Evolutionary conservation across 2,329 filamentous ascomycete species (phyloP), one percentile per base, ranked within the genome.

Genomic region (Sclerotinia nivalis): DNA sequence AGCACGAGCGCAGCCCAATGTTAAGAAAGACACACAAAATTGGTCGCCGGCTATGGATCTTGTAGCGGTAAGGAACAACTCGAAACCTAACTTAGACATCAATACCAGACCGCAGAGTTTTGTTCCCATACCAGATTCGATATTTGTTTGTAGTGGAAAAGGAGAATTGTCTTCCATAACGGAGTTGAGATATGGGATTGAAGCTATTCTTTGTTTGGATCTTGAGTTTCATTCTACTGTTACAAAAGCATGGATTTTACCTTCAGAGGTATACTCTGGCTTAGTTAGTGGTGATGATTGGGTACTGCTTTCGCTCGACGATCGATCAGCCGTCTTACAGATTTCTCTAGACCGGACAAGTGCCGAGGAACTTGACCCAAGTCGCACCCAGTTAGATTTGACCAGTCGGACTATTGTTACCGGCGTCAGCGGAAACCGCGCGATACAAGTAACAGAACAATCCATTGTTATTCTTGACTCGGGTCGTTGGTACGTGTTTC

Each of bases 151-250:
- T 56, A 89, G 89, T 28, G 89, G 90, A 0, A 87, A 87, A 73
- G 88, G 88, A 0, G 80, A 81, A 1, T 85, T 84, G 43, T 91
- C 91, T 13, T 85, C 86, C 10, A 81, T 95, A 34, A 87, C 87
- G 4, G 91, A 95, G 76, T 83, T 92, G 72, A 86, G 91, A 72
- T 84, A 88, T 78, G 92, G 92, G 5, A 80, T 92, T 40, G 87
- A 91, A 75, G 92, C 90, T 25, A 87, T 86, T 69, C 87, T 92
- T 73, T 88, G 86, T 1, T 75, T 88, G 7, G 85, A 88, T 31
- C 80, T 88, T 15, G 84, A 86, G 31, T 84, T 83, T 56, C 80
- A 80, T 10, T 80, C 81, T 9, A 81, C 82, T 2, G 82, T 87
- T 45, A 84, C 82, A 65, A 81, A 84, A 61, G 84, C 82, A 22